These are phyloP conservation scores for Lunasporangiospora selenospora DNA, from an alignment of 192 early-diverging fungal species.

Conservation along the genomic window DNA sequence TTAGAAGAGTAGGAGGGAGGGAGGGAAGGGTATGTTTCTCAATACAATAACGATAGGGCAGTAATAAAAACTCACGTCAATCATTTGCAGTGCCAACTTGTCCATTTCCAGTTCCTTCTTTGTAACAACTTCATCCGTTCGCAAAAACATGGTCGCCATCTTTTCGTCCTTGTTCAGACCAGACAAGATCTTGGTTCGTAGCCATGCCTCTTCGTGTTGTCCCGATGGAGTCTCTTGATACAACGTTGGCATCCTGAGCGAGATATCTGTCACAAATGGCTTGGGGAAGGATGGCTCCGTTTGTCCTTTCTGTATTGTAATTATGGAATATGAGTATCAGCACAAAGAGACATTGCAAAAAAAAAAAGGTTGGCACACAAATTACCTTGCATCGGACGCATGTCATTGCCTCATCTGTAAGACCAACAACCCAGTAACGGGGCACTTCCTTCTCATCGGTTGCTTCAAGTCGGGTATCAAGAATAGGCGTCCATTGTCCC, in stretches of 20 bases:
- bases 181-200: constrained; percentile 61
- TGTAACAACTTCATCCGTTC: constrained; percentile 45
- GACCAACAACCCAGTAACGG: constrained; percentile 86
- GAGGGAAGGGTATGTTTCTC: background rate
- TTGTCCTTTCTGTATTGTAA: constrained; percentile 53
- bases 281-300: constrained; percentile 71
- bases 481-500: constrained; percentile 83
- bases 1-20: background rate
- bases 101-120: constrained; percentile 78
- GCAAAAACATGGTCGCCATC: constrained; percentile 32
- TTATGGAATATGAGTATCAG: background rate
- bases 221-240: constrained; percentile 16
- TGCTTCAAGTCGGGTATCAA: constrained; percentile 60
- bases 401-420: constrained; percentile 73
- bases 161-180: constrained; percentile 67
- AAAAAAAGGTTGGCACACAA: background rate
- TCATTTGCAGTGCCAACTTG: constrained; percentile 76
- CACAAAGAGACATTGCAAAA: background rate
- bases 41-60: background rate
- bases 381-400: constrained; percentile 75
- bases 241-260: constrained; percentile 20
- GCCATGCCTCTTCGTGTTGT: constrained; percentile 49
- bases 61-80: constrained; percentile 61
- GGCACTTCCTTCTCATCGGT: constrained; percentile 38
- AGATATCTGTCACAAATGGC: constrained; percentile 52